These are phyloP conservation scores for Grifola frondosa DNA, from an alignment of 1,284 basidiomycete genomes.

Conservation along the genomic window DNA sequence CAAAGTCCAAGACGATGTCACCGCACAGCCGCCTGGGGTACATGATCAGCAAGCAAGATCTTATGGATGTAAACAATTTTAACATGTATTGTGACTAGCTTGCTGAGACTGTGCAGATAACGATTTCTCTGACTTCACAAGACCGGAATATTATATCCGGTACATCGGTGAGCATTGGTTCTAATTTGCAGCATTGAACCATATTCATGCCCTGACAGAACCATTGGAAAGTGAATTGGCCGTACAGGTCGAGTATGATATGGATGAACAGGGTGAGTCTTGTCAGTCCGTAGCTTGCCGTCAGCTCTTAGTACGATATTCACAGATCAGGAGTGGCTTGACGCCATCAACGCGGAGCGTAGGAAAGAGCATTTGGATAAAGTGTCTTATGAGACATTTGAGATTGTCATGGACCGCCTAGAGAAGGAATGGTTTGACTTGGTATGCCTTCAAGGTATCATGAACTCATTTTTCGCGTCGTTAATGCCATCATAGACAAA, in stretches of 20 bases:
- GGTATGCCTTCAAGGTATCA: constrained; percentile 44
- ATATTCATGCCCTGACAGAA: constrained; percentile 55
- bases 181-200: too few species aligned
- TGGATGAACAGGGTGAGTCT: constrained; percentile 98
- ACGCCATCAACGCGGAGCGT: constrained; percentile 81
- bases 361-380: constrained; percentile 75
- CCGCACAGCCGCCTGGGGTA: constrained; percentile 43
- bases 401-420: constrained; percentile 94
- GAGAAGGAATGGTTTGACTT: constrained; percentile 99
- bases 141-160: constrained; percentile 87
- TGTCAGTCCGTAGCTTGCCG: constrained; percentile 1
- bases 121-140: constrained; percentile 72
- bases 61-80: constrained; percentile 32
- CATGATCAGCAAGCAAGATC: constrained; percentile 31
- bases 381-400: constrained; percentile 87
- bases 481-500: constrained; percentile 65
- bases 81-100: neutral
- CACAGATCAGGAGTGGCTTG: constrained; percentile 93
- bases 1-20: constrained; percentile 56
- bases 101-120: constrained; percentile 55
- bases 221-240: constrained; percentile 92
- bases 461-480: neutral
- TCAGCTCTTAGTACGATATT: neutral
- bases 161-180: constrained; percentile 67
- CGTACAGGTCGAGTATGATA: constrained; percentile 97